A percentile compares a stretch with the other conserved stretches of the same genome.
These are phyloP conservation scores for Sistotremastrum suecicum DNA, from an alignment of 768 basidiomycete species.

Conservation along the genomic window DNA sequence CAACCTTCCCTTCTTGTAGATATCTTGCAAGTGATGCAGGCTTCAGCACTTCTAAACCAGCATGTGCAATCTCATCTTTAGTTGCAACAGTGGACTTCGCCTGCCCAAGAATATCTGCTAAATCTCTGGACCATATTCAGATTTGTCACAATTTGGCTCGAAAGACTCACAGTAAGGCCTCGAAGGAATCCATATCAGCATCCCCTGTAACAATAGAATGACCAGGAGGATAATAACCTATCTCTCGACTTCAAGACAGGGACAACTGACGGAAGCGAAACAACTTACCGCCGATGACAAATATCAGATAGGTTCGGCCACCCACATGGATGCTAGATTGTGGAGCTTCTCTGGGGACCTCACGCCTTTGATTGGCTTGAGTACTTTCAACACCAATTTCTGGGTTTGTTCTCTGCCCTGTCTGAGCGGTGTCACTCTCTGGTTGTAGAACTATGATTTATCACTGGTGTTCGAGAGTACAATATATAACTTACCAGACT, in stretches of 20 bases:
- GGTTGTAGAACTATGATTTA: conserved; percentile 21
- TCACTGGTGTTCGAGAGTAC: no score
- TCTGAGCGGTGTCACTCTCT: conserved; percentile 11
- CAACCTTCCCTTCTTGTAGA: conserved; percentile 47
- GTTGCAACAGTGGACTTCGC: conserved; percentile 72
- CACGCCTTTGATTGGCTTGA: conserved; percentile 3
- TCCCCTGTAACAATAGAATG: conserved; percentile 79
- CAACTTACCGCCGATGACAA: conserved; percentile 66
- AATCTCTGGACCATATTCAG: conserved; percentile 35
- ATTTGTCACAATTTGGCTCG: conserved; percentile 7
- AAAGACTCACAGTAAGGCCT: conserved; percentile 51
- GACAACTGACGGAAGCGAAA: conserved; percentile 1
- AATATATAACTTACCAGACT: no score
- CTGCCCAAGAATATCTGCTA: conserved; percentile 73
- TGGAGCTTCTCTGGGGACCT: background rate
- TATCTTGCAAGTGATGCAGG: conserved; percentile 33
- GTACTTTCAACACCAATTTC: conserved; percentile 2
- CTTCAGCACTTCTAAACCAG: conserved; percentile 66
- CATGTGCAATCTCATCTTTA: conserved; percentile 74
- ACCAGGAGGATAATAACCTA: conserved; percentile 86
- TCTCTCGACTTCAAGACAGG: conserved; percentile 4
- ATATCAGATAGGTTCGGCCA: conserved; percentile 68
- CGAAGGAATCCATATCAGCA: conserved; percentile 61
- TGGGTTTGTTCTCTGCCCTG: conserved; percentile 5
- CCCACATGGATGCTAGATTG: conserved; percentile 1